Evolutionary conservation across 441 rosid species (phyloP).

Genomic region (Mallotus japonicus): DNA sequence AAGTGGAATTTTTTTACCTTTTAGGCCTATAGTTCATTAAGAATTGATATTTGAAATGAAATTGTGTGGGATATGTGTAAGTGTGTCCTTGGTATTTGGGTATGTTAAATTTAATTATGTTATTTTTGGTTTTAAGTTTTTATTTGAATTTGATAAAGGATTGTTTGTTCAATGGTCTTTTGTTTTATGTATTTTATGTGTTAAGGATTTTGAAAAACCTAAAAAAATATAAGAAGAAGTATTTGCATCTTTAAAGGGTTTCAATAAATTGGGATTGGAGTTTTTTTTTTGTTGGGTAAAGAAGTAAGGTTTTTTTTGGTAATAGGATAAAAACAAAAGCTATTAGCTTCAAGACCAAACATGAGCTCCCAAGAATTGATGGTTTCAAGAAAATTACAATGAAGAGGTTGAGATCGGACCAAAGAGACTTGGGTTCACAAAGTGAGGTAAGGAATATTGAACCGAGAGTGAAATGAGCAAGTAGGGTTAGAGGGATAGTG

Average conservation of each 20-base stretch:
- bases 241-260: background rate
- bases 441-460: slow-evolving; percentile 44
- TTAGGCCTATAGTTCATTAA: too few species aligned
- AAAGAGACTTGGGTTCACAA: slow-evolving; percentile 39
- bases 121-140: too few species aligned
- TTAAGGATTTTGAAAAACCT: too few species aligned
- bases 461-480: slow-evolving; percentile 43
- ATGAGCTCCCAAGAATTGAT: slow-evolving; percentile 91
- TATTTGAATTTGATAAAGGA: too few species aligned
- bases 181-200: too few species aligned
- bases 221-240: too few species aligned
- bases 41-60: too few species aligned
- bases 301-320: slow-evolving; percentile 6
- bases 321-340: slow-evolving; percentile 63
- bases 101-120: too few species aligned
- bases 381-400: slow-evolving; percentile 43
- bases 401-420: slow-evolving; percentile 42
- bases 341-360: slow-evolving; percentile 74
- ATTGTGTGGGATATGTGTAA: too few species aligned
- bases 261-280: slow-evolving; percentile 35
- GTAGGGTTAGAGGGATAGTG: slow-evolving; percentile 50
- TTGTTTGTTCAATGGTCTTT: too few species aligned
- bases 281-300: slow-evolving; percentile 43
- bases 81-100: too few species aligned
- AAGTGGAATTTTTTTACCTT: too few species aligned